Percentiles rank a stretch among this genome's conserved stretches.
Evolutionary conservation across 495 filamentous ascomycete genomes (phyloP).

Genomic region (Penicillium coffeae): DNA sequence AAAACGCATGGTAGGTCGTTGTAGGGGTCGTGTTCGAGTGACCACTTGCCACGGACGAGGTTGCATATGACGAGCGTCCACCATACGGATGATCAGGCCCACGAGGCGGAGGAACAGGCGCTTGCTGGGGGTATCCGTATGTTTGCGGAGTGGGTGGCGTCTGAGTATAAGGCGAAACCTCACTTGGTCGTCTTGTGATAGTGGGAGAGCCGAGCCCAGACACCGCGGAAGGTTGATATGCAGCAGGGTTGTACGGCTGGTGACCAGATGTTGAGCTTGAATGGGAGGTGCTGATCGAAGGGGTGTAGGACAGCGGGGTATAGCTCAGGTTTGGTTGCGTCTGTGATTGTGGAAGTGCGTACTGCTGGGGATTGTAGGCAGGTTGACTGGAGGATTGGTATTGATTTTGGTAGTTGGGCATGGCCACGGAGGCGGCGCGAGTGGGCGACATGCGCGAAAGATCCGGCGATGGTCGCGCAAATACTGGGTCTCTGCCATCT

Average conservation of each 20-base stretch:
- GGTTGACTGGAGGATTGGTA: conserved; percentile 47
- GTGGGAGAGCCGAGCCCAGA: conserved; percentile 24
- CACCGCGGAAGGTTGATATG: conserved; percentile 48
- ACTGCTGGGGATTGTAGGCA: conserved; percentile 82
- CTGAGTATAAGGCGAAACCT: conserved; percentile 29
- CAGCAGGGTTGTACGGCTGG: conserved; percentile 71
- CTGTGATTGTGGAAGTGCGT: conserved; percentile 60
- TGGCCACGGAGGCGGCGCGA: conserved; percentile 40
- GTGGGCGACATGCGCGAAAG: conserved; percentile 44
- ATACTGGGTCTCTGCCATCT: conserved; percentile 35
- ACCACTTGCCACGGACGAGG: conserved; percentile 12
- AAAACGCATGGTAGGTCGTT: conserved; percentile 21
- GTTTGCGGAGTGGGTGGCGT: conserved; percentile 33
- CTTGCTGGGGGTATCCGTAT: conserved; percentile 31
- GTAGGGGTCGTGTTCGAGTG: conserved; percentile 6
- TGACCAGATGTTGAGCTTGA: conserved; percentile 32
- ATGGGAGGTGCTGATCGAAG: conserved; percentile 28
- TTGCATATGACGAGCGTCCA: conserved; percentile 29
- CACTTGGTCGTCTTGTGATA: conserved; percentile 30
- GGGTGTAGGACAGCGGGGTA: conserved; percentile 43
- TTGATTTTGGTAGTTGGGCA: conserved; percentile 61
- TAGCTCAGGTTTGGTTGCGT: conserved; percentile 41
- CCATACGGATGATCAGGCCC: conserved; percentile 47
- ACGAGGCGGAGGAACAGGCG: conserved; percentile 45
- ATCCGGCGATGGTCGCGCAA: conserved; percentile 29